A percentile compares a stretch with the other conserved stretches of the same genome.
phyloP scores from a whole-genome alignment of 306 rosid species.

The Trifolium fragiferum region DNA sequence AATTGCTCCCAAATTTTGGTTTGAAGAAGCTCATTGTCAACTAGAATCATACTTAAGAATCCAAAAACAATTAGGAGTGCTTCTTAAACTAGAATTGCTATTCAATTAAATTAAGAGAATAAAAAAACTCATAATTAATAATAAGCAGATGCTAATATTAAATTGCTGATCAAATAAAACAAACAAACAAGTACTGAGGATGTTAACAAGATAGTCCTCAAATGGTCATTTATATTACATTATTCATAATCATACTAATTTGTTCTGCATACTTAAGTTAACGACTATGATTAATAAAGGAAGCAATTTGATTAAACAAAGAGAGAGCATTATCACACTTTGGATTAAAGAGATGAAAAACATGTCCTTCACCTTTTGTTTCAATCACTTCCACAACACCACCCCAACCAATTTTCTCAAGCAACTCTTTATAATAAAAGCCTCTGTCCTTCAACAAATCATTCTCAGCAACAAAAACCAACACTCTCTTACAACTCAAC shows the following conservation, averaged over 20 bases:
- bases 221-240: background rate
- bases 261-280: background rate
- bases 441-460: conserved; percentile 61
- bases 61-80: no score
- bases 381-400: conserved; percentile 36
- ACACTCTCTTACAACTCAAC: conserved; percentile 54
- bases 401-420: conserved; percentile 54
- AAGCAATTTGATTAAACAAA: conserved; percentile 39
- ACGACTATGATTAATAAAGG: conserved; percentile 43
- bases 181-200: no score
- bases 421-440: conserved; percentile 46
- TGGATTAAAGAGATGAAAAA: conserved; percentile 59
- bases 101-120: no score
- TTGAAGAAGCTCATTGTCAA: background rate
- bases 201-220: no score
- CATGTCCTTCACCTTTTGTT: conserved; percentile 55
- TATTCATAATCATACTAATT: background rate
- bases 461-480: conserved; percentile 67
- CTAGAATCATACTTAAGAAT: background rate
- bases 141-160: background rate
- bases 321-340: conserved; percentile 35
- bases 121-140: no score
- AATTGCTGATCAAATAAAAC: no score
- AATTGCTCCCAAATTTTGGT: background rate
- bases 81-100: no score